Base-by-base conservation (phyloP, 1,139 yeast genomes). In the Tardiomyces blankii region DNA sequence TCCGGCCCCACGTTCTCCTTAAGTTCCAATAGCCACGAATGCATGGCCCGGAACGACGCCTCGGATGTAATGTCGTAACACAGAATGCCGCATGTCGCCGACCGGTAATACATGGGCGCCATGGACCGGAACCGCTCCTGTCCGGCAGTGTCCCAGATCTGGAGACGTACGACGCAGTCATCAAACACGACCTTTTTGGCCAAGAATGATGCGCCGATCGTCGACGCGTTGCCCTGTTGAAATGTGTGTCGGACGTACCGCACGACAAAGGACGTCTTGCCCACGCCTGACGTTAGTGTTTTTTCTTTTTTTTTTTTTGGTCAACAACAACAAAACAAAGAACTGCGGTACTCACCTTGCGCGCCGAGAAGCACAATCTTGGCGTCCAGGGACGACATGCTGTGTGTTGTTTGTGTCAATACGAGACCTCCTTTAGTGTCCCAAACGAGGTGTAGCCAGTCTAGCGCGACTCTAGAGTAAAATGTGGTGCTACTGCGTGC, bases 111-210 rank as follows among this genome's bases (percentile, higher is more conserved):
- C 95, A 91, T 85, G 21, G 97, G 98, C 1, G 97, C 97, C 61
- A 91, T 73, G 33, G 93, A 83, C 4, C 97, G 96, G 70, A 91
- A 91, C 52, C 98, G 71, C 65, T 91, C 98, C 68, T 91, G 98
- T 14, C 98, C 98, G 0, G 98, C 98, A 13, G 98, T 91, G 63
- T 91, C 98, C 97, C 97, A 91, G 53, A 91, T 91, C 65, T 91
- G 98, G 66, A 88, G 91, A 64, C 91, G 91, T 61, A 91, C 88
- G 16, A 93, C 85, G 55, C 85, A 78, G 53, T 85, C 88, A 38
- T 93, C 93, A 56, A 91, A 82, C 35, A 89, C 81, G 61, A 96
- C 91, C 62, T 93, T 82, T 64, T 91, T 97, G 32, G 98, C 91
- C 49, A 91, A 70, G 61, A 91, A 91, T 1, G 97, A 97, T 4